phyloP scores from a whole-genome alignment of 768 basidiomycete genomes.

The Crepidotus variabilis region DNA sequence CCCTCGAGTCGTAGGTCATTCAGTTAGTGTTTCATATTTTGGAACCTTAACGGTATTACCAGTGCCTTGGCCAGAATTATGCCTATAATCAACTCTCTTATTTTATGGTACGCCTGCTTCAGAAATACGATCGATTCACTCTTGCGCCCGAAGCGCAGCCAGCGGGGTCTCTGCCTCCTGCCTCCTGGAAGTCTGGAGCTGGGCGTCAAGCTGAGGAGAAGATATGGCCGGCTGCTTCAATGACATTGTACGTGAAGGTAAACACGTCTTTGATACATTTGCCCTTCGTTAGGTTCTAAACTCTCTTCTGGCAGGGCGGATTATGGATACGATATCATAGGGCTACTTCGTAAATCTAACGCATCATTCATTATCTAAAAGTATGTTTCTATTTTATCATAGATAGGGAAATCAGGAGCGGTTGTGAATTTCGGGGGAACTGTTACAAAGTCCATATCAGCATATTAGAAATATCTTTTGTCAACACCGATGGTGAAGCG shows the following conservation, averaged over 20 bases:
- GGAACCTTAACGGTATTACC: slow-evolving; percentile 4
- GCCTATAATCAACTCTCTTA: slow-evolving; percentile 77
- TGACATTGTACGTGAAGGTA: slow-evolving; percentile 69
- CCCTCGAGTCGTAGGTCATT: slow-evolving; percentile 45
- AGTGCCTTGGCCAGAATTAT: slow-evolving; percentile 74
- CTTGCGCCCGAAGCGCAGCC: slow-evolving; percentile 63
- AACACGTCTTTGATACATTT: slow-evolving; percentile 12
- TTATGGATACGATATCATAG: slow-evolving; percentile 52
- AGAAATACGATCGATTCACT: slow-evolving; percentile 57
- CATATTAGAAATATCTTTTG: too few species aligned
- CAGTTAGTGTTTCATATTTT: neutral
- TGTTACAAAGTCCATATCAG: neutral
- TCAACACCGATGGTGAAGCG: slow-evolving; percentile 71
- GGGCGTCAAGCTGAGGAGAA: slow-evolving; percentile 53
- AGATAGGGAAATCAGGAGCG: too few species aligned
- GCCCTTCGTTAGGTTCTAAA: neutral
- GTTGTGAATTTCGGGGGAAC: neutral
- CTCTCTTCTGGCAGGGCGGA: slow-evolving; percentile 39
- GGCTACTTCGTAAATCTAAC: slow-evolving; percentile 8
- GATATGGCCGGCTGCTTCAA: slow-evolving; percentile 58
- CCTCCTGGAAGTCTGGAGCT: slow-evolving; percentile 47
- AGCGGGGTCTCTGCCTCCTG: slow-evolving; percentile 54
- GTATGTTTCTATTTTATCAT: neutral
- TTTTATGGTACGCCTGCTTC: slow-evolving; percentile 64
- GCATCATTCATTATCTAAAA: neutral